Base-by-base conservation (phyloP, 225 moss, liverwort and hornwort genomes). In the Neckera pumila region DNA sequence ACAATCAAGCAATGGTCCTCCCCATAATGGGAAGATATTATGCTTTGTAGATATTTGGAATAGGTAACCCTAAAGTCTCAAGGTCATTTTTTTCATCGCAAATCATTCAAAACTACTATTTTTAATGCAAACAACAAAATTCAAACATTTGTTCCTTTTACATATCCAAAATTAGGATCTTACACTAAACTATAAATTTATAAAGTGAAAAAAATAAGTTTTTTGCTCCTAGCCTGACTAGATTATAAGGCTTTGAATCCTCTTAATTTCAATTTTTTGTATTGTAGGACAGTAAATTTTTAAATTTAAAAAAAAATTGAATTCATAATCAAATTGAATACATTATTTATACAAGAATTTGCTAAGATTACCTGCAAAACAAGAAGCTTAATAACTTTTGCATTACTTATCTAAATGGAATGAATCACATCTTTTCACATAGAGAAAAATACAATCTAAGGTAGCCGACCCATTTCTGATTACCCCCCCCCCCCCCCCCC, bases 1-100 rank as follows among this genome's bases (percentile, higher is more conserved):
- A 17, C 10, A 27, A 17, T 17, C 2, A 10, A 18, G 18, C 30
- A 45, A 11, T 45, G 45, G 12, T 17, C 17, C 10, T 73, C 11
- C 1, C 11, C 30, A 30, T 30, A 11, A 73, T 73, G 45, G 45
- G 7, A 45, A 45, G 17, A 6, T 17, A 73, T 28, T 73, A 27
- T 30, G 45, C 30, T 30, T 73, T 45, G 18, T 7, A 45, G 30
- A 73, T 27, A 27, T 5, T 26, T 16, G 9, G 5, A 42, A 42
- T 2, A 23, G 1, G 4, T 6, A 21, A 18, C 5, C 10, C 33
- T 17, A 5, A 33, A 17, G 34, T 18, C 3, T 9, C 1, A 8
- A 10, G 34, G 17, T 5, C 34, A 34, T 17, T 34, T 34, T 64
- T 34, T 34, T 58, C 1, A 4, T 63, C 8, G 6, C 17, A 33